Percentiles rank a stretch among this genome's conserved stretches.
Evolutionary conservation across 495 filamentous ascomycete genomes (phyloP).

Genomic region (Penicillium maclennaniae): DNA sequence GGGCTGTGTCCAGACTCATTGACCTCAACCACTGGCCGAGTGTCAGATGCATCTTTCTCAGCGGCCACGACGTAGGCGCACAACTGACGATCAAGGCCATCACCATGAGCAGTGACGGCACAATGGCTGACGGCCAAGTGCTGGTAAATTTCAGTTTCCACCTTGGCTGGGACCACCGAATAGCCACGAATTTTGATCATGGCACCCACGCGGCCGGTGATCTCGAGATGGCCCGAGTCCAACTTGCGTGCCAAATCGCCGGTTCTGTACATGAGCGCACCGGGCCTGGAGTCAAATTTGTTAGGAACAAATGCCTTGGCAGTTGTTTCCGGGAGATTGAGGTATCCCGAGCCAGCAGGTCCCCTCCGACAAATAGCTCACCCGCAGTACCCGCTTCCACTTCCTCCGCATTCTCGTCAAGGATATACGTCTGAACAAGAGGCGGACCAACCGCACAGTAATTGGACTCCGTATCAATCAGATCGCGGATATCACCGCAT

Average conservation of each 20-base stretch:
- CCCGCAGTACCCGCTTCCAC: slow-evolving; percentile 65
- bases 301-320: slow-evolving; percentile 62
- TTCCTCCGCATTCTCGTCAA: slow-evolving; percentile 52
- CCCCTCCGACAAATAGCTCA: slow-evolving; percentile 78
- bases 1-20: slow-evolving; percentile 59
- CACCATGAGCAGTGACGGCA: slow-evolving; percentile 57
- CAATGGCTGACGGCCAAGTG: slow-evolving; percentile 58
- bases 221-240: slow-evolving; percentile 68
- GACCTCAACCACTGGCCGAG: slow-evolving; percentile 52
- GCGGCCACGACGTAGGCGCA: slow-evolving; percentile 60
- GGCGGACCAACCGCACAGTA: slow-evolving; percentile 62
- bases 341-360: slow-evolving; percentile 73
- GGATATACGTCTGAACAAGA: slow-evolving; percentile 56
- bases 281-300: slow-evolving; percentile 48
- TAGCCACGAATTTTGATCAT: slow-evolving; percentile 83
- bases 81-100: slow-evolving; percentile 61
- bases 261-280: slow-evolving; percentile 69
- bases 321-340: slow-evolving; percentile 79
- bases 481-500: slow-evolving; percentile 63
- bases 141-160: slow-evolving; percentile 61
- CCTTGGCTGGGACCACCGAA: slow-evolving; percentile 74
- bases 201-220: slow-evolving; percentile 71
- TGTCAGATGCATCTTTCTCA: slow-evolving; percentile 48
- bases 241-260: slow-evolving; percentile 76
- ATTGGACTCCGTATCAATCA: slow-evolving; percentile 49